Base-by-base conservation (phyloP, 225 moss, liverwort and hornwort genomes). In the Marchantia polymorpha region DNA sequence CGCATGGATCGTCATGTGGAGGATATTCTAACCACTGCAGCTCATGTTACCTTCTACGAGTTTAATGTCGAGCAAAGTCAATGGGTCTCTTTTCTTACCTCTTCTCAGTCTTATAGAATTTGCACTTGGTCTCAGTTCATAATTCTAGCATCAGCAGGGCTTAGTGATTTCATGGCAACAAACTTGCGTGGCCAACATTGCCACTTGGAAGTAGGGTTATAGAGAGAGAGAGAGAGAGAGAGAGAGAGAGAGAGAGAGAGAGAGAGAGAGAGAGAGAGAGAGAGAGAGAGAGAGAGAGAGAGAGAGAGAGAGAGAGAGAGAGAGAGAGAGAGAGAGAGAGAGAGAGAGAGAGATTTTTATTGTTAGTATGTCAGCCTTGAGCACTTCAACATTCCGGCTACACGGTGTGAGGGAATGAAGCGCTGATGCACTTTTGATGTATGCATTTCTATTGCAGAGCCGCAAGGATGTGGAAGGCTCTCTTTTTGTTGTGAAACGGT, bases 401-500 rank as follows among this genome's bases (percentile, higher is more conserved):
- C 3, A 56, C 5, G 13, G 56, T 56, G 56, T 39, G 39, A 5
- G 39, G 39, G 39, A 39, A 39, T 39, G 39, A 39, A 39, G 39
- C 2, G 39, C 39, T 56, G 19, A 56, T 56, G 19, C 56, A 12
- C 1, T 56, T 56, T 56, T 13, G 0, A n/a, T 56, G 16, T 30
- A 17, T 58, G 8, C 39, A 6, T 30, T 75, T 31, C 0, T 58
- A 65, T 65, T 88, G 66, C 94, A 99, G 97, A 95, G 97, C 83
- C 97, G 97, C 77, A 99, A 92, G 91, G 97, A 95, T 80, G 97
- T 99, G 82, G 97, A 99, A 83, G 97, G 97, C 64, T 99, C 97
- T 69, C 93, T 99, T 12, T 99, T 99, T 82, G 97, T 99, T 64
- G 97, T 99, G 10, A 99, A 99, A 80, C 92, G 97, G 97, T 94